These are phyloP conservation scores for Glycine soja DNA, from an alignment of 306 rosid genomes.

Conservation along the genomic window DNA sequence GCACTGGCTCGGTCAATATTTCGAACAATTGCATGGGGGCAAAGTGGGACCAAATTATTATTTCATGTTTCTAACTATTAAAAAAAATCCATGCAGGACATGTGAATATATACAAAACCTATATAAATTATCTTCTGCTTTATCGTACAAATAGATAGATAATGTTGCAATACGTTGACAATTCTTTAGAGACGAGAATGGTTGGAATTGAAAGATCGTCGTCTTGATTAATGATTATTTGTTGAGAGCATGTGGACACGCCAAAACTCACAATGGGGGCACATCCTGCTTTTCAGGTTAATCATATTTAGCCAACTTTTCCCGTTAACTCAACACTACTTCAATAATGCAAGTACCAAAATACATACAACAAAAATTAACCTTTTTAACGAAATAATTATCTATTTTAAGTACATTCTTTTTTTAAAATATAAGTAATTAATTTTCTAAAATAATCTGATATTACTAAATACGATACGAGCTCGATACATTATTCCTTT, in stretches of 20 bases:
- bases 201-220: background rate
- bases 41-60: background rate
- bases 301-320: too few relatives aligned
- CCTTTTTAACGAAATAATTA: too few relatives aligned
- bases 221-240: background rate
- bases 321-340: background rate
- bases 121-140: background rate
- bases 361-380: background rate
- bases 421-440: background rate
- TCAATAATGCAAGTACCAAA: background rate
- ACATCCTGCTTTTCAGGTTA: too few relatives aligned
- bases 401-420: too few relatives aligned
- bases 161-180: background rate
- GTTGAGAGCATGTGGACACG: background rate
- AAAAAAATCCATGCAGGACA: background rate
- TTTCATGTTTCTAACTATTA: background rate
- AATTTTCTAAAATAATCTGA: background rate
- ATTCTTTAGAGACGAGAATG: background rate
- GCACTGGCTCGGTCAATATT: background rate
- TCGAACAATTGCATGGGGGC: background rate
- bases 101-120: background rate
- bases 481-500: background rate
- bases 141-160: background rate
- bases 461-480: background rate
- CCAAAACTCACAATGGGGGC: background rate